A percentile compares a stretch with the other conserved stretches of the same genome.
phyloP scores from a whole-genome alignment of 176 grass and related monocot genomes.

The Carex parvula region DNA sequence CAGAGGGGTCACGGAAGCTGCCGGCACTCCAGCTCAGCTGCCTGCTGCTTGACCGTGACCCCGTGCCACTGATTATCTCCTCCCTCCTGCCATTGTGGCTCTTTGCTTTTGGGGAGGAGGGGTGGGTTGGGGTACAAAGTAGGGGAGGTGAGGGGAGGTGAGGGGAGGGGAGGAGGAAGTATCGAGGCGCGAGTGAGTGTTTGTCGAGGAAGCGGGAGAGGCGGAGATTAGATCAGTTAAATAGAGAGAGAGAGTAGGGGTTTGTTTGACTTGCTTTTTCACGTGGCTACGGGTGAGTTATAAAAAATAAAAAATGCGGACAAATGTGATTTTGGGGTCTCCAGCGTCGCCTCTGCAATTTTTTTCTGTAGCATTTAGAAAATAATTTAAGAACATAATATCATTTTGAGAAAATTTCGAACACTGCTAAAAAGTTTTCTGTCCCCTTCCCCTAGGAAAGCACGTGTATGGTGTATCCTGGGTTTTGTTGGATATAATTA shows the following conservation, averaged over 20 bases:
- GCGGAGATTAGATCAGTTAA: not conserved
- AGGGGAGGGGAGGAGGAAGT: not conserved
- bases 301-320: no score
- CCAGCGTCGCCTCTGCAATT: no score
- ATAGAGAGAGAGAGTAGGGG: not conserved
- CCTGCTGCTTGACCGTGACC: constrained; percentile 18
- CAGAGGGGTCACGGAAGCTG: constrained; percentile 28
- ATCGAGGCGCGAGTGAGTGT: not conserved
- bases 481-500: no score
- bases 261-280: not conserved
- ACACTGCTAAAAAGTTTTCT: no score
- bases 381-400: no score
- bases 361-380: no score
- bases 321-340: no score
- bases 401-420: no score
- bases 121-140: not conserved
- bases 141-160: not conserved
- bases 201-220: not conserved
- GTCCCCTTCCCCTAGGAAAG: no score
- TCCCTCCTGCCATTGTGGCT: constrained; percentile 23
- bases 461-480: no score
- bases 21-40: constrained; percentile 13
- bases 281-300: no score
- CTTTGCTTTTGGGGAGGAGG: not conserved
- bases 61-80: not conserved